These are phyloP conservation scores for Diospyros lotus DNA, from an alignment of 148 eudicot genomes.

Conservation along the genomic window DNA sequence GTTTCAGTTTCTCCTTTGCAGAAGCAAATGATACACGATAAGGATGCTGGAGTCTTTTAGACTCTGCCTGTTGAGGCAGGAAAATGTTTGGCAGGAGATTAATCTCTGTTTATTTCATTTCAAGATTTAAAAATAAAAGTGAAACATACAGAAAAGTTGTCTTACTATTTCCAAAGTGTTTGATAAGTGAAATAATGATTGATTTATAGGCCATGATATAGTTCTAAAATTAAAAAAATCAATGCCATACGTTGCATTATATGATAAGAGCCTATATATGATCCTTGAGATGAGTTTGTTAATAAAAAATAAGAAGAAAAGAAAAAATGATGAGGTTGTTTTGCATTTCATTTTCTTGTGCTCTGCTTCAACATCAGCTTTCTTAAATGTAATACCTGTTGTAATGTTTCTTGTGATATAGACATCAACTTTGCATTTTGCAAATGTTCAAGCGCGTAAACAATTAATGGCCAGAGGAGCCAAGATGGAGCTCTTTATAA, in stretches of 20 bases:
- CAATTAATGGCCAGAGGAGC: conserved; percentile 28
- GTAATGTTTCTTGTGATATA: conserved; percentile 12
- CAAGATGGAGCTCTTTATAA: conserved; percentile 73
- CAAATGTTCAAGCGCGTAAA: conserved; percentile 20
- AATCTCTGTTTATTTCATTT: neutral
- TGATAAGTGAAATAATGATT: neutral
- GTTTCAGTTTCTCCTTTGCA: neutral
- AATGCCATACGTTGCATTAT: neutral
- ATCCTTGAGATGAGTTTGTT: neutral
- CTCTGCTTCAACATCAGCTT: neutral
- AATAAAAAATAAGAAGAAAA: no score
- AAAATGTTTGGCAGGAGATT: neutral
- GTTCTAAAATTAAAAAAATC: neutral
- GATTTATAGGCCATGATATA: neutral
- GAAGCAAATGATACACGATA: neutral
- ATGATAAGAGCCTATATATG: neutral
- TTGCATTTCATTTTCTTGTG: neutral
- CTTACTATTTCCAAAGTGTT: neutral
- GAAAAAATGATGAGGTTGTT: neutral
- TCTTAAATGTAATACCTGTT: neutral
- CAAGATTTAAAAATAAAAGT: neutral
- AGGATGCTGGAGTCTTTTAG: neutral
- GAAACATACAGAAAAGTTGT: neutral
- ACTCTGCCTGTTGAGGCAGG: neutral
- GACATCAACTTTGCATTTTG: conserved; percentile 34